Evolutionary conservation across 805 yeast genomes (phyloP).

Genomic region (Metschnikowia dekortorum): DNA sequence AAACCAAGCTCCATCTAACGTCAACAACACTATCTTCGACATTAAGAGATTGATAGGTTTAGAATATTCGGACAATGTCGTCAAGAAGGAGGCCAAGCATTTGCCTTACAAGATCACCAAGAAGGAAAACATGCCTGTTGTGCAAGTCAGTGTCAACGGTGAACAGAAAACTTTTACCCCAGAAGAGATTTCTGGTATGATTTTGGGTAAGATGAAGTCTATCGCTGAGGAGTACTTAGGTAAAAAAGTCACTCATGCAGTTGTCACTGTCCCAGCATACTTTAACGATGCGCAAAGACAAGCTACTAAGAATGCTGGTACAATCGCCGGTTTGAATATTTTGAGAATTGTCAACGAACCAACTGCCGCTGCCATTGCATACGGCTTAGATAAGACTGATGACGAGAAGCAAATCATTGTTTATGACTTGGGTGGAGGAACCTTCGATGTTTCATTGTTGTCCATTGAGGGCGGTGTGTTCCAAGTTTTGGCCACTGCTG

Average conservation of each 20-base stretch:
- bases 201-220: slow-evolving; percentile 77
- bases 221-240: slow-evolving; percentile 21
- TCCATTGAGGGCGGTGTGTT: slow-evolving; percentile 21
- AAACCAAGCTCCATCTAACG: slow-evolving; percentile 95
- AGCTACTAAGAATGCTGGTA: slow-evolving; percentile 22
- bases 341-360: slow-evolving; percentile 22
- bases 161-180: slow-evolving; percentile 87
- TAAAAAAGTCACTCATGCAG: slow-evolving; percentile 20
- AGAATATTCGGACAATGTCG: slow-evolving; percentile 34
- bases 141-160: slow-evolving; percentile 77
- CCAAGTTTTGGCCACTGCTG: slow-evolving; percentile 38
- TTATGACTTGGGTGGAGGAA: slow-evolving; percentile 23
- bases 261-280: slow-evolving; percentile 21
- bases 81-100: slow-evolving; percentile 69
- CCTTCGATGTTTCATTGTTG: slow-evolving; percentile 23
- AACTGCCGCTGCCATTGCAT: slow-evolving; percentile 25
- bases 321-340: slow-evolving; percentile 20
- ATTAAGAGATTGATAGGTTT: slow-evolving; percentile 94
- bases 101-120: slow-evolving; percentile 79
- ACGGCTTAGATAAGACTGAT: slow-evolving; percentile 25
- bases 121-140: slow-evolving; percentile 72
- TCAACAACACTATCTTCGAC: slow-evolving; percentile 83
- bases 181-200: slow-evolving; percentile 94
- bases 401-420: slow-evolving; percentile 19
- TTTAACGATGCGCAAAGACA: slow-evolving; percentile 22